These are phyloP conservation scores for Pythium pectinolyticum DNA, from an alignment of 352 stramenopile genomes.

Conservation along the genomic window DNA sequence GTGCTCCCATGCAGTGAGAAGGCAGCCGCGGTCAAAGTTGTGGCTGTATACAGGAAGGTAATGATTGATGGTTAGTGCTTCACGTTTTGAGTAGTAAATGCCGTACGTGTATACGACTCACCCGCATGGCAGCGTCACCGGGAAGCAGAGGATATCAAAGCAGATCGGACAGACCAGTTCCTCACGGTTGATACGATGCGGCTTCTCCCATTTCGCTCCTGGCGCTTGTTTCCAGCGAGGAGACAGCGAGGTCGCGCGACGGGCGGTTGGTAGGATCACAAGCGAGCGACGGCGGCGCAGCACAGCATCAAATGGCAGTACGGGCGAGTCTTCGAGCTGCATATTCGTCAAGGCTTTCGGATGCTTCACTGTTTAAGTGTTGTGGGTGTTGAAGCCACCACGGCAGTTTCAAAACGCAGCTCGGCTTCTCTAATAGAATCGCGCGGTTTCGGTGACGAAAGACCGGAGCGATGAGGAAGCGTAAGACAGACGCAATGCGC, in stretches of 20 bases:
- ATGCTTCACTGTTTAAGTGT: background rate
- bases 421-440: no score
- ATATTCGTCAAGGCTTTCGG: background rate
- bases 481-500: no score
- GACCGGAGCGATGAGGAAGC: no score
- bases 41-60: conserved; percentile 60
- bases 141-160: conserved; percentile 76
- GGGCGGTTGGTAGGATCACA: background rate
- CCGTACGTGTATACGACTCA: conserved; percentile 21
- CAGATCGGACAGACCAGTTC: conserved; percentile 73
- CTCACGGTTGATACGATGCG: conserved; percentile 32
- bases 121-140: conserved; percentile 73
- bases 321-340: background rate
- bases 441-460: no score
- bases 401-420: no score
- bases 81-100: no score
- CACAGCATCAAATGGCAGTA: background rate
- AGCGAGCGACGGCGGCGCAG: conserved; percentile 7
- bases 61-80: no score
- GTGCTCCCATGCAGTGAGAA: conserved; percentile 63
- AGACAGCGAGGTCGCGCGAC: conserved; percentile 23
- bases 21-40: conserved; percentile 82
- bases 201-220: background rate
- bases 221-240: conserved; percentile 3
- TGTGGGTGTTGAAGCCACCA: no score